Evolutionary conservation across 2,329 filamentous ascomycete genomes (phyloP).

Genomic region (Arachnomyces sp.): DNA sequence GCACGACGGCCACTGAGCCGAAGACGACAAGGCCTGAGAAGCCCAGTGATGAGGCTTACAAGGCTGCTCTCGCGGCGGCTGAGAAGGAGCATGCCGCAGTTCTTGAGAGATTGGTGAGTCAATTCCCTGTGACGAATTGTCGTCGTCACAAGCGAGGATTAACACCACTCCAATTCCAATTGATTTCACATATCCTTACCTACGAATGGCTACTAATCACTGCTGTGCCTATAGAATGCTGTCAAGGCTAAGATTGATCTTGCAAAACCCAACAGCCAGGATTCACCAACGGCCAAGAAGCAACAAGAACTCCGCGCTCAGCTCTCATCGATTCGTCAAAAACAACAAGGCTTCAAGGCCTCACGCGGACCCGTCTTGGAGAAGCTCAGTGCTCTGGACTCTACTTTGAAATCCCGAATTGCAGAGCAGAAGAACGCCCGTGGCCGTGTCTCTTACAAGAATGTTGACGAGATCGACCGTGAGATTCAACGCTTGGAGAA

Average conservation of each 20-base stretch:
- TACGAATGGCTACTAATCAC: background rate
- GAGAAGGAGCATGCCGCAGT: constrained; percentile 79
- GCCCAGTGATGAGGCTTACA: constrained; percentile 80
- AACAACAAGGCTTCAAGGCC: constrained; percentile 82
- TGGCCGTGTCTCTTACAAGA: constrained; percentile 76
- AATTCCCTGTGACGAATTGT: background rate
- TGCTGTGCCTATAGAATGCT: constrained; percentile 58
- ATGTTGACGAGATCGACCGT: constrained; percentile 73
- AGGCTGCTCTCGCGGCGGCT: constrained; percentile 66
- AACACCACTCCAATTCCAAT: background rate
- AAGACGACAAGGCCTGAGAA: constrained; percentile 61
- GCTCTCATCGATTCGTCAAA: constrained; percentile 72
- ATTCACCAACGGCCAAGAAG: constrained; percentile 70
- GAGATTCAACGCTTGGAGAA: constrained; percentile 74
- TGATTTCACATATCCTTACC: background rate
- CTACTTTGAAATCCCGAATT: constrained; percentile 76
- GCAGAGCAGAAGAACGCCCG: constrained; percentile 80
- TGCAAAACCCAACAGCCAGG: constrained; percentile 72
- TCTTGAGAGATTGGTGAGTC: constrained; percentile 60
- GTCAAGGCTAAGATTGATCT: constrained; percentile 82
- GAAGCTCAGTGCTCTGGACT: constrained; percentile 85
- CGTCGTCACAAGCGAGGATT: too few species aligned
- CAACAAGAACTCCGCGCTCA: constrained; percentile 78
- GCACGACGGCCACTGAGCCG: constrained; percentile 28
- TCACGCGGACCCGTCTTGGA: constrained; percentile 70